Conservation (phyloP, 768 basidiomycete species). For the Pulveroboletus ravenelii region DNA sequence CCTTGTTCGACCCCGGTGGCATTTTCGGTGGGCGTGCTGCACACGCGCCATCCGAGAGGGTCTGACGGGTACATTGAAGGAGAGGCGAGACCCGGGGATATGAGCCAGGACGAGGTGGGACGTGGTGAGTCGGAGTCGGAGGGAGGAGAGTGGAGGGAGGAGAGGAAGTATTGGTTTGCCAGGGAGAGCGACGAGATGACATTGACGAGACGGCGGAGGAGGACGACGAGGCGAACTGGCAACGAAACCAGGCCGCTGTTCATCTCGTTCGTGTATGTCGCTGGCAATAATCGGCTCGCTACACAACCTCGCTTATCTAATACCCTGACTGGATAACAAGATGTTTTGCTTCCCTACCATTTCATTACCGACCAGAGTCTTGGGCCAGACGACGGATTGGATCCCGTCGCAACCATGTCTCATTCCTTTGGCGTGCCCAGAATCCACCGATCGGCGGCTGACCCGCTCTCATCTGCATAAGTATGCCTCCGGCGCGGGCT, state of each 20-base stretch:
- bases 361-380: background rate
- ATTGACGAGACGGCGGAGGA: constrained; percentile 64
- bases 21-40: background rate
- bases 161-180: constrained; percentile 42
- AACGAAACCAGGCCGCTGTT: constrained; percentile 37
- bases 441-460: constrained; percentile 2
- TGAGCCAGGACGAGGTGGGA: constrained; percentile 14
- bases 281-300: background rate
- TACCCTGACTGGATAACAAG: too few relatives aligned
- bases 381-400: background rate
- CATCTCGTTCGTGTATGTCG: constrained; percentile 22
- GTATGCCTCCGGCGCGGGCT: background rate
- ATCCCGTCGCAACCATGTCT: background rate
- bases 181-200: constrained; percentile 67
- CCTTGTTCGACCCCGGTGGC: background rate
- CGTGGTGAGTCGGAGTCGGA: background rate
- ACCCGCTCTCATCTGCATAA: background rate
- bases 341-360: background rate
- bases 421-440: background rate
- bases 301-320: constrained; percentile 8
- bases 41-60: background rate
- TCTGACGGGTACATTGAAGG: too few relatives aligned
- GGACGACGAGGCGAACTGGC: constrained; percentile 53
- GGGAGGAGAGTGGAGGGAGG: background rate
- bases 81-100: background rate